These are phyloP conservation scores for barley (Hordeum vulgare) DNA, from an alignment of 176 grass and related monocot genomes.

Conservation along the genomic window MorexV3_pseudomolecules_assembly NC_058520.1:507229610-507230109, in stretches of 20 bases:
- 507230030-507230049: constrained; percentile 11
- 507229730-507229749: constrained; percentile 21
- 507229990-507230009: constrained; percentile 49
- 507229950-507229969: background rate
- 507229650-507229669: constrained; percentile 47
- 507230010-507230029: constrained; percentile 62
- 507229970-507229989: constrained; percentile 56
- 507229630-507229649: constrained; percentile 40
- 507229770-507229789: constrained; percentile 11
- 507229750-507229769: constrained; percentile 28
- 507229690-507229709: constrained; percentile 28
- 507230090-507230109: constrained; percentile 37
- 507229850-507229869: constrained; percentile 46
- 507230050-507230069: constrained; percentile 14
- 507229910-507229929: constrained; percentile 19
- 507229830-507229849: constrained; percentile 54
- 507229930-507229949: background rate
- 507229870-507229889: constrained; percentile 35
- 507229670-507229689: constrained; percentile 26
- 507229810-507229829: background rate
- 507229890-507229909: constrained; percentile 31
- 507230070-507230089: constrained; percentile 35
- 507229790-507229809: background rate
- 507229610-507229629: constrained; percentile 41
- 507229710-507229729: constrained; percentile 25